Conservation (phyloP, 306 rosid genomes). For the Quercus glauca region DNA sequence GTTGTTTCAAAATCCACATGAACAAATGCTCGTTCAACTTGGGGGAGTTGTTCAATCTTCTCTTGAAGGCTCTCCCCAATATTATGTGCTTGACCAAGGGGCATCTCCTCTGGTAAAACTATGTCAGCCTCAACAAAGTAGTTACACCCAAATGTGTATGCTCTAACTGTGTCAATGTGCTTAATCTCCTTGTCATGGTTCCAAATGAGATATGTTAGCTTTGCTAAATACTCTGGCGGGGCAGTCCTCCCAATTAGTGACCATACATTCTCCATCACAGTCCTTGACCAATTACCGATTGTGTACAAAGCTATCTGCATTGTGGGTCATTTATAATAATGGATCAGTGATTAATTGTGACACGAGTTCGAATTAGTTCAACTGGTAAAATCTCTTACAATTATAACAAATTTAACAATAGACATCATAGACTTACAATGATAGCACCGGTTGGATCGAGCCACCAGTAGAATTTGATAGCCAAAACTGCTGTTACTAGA, state of each 20-base stretch:
- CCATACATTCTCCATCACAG: conserved; percentile 87
- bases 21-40: conserved; percentile 88
- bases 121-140: conserved; percentile 90
- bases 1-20: conserved; percentile 80
- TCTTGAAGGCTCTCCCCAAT: conserved; percentile 89
- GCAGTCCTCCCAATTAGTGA: conserved; percentile 80
- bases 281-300: conserved; percentile 77
- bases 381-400: too few relatives aligned
- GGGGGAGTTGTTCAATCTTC: conserved; percentile 75
- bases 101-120: conserved; percentile 60
- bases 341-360: not conserved
- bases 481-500: conserved; percentile 65
- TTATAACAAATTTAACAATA: not conserved
- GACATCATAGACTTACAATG: conserved; percentile 32
- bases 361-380: accelerated
- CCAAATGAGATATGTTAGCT: conserved; percentile 79
- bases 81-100: conserved; percentile 67
- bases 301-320: conserved; percentile 86
- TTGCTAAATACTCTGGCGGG: conserved; percentile 80
- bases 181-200: conserved; percentile 72
- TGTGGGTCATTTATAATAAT: not conserved
- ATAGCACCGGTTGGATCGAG: conserved; percentile 84
- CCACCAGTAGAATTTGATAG: conserved; percentile 89
- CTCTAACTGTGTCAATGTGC: conserved; percentile 77
- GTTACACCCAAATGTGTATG: conserved; percentile 70